phyloP scores from a whole-genome alignment of 257 asterid species.

The Ligustrum vulgare region DNA sequence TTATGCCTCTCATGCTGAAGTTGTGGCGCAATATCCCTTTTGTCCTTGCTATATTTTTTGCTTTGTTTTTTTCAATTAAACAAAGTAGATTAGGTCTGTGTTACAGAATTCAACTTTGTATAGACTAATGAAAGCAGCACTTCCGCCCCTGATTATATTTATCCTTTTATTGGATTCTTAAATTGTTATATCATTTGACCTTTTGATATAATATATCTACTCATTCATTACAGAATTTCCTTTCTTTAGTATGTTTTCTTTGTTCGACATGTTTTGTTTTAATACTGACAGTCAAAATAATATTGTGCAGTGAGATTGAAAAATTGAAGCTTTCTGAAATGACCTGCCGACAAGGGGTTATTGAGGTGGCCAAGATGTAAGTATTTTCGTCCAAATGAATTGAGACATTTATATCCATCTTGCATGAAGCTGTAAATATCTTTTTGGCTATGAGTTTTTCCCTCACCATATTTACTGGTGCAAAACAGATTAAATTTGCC shows the following conservation, averaged over 20 bases:
- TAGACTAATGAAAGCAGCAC: background rate
- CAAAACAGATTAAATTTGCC: background rate
- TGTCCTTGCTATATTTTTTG: background rate
- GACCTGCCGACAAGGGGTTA: conserved; percentile 93
- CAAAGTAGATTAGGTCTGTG: background rate
- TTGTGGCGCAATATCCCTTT: background rate
- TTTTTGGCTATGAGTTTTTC: conserved; percentile 1
- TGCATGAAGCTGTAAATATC: background rate
- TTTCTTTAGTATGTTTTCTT: conserved; percentile 5
- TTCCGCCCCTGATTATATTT: background rate
- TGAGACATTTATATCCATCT: conserved; percentile 5
- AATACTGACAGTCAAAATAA: conserved; percentile 13
- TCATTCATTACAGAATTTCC: background rate
- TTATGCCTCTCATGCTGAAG: background rate
- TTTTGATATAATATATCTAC: background rate
- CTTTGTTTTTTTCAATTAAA: background rate
- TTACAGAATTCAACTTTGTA: conserved; percentile 5
- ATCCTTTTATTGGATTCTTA: background rate
- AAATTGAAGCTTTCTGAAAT: conserved; percentile 88
- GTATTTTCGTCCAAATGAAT: conserved; percentile 29
- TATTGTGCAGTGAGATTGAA: conserved; percentile 72
- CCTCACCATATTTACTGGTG: background rate
- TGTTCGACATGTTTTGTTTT: conserved; percentile 18
- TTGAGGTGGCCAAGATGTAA: conserved; percentile 95
- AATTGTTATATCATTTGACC: background rate